Evolutionary conservation across 2,329 filamentous ascomycete species (phyloP).

Genomic region (Alternaria burnsii): DNA sequence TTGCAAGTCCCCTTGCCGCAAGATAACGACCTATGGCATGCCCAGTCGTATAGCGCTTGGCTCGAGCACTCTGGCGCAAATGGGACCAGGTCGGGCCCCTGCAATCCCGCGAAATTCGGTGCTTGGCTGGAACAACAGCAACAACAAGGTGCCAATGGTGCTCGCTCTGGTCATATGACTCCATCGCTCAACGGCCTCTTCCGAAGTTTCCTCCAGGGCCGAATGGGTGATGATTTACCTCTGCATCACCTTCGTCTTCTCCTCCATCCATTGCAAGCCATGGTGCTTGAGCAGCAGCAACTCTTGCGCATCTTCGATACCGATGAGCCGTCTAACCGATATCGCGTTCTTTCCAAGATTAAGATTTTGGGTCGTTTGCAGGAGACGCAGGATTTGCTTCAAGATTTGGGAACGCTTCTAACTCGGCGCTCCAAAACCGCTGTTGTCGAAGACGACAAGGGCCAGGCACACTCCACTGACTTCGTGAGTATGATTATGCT

Average conservation of each 20-base stretch:
- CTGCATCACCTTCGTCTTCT: constrained; percentile 14
- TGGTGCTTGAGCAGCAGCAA: constrained; percentile 15
- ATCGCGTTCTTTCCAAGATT: constrained; percentile 10
- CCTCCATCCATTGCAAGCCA: constrained; percentile 13
- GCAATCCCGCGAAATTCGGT: constrained; percentile 1
- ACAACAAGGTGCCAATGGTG: neutral
- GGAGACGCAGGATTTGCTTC: constrained; percentile 11
- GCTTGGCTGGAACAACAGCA: constrained; percentile 3
- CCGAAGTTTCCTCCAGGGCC: constrained; percentile 16
- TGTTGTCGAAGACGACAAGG: neutral
- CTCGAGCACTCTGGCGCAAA: neutral
- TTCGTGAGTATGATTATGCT: constrained; percentile 15
- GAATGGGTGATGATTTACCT: constrained; percentile 3
- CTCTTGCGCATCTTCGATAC: constrained; percentile 14
- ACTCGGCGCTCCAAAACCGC: neutral
- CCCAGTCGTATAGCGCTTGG: constrained; percentile 9
- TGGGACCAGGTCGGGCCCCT: neutral
- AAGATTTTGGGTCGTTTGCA: constrained; percentile 12
- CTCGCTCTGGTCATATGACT: neutral
- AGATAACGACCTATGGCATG: constrained; percentile 6
- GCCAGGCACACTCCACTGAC: neutral
- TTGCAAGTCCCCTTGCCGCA: constrained; percentile 11
- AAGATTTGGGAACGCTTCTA: constrained; percentile 12
- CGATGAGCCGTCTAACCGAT: constrained; percentile 10
- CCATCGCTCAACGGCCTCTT: constrained; percentile 12